Evolutionary conservation across 352 stramenopile species (phyloP).

Genomic region (Phytophthora hibernalis): DNA sequence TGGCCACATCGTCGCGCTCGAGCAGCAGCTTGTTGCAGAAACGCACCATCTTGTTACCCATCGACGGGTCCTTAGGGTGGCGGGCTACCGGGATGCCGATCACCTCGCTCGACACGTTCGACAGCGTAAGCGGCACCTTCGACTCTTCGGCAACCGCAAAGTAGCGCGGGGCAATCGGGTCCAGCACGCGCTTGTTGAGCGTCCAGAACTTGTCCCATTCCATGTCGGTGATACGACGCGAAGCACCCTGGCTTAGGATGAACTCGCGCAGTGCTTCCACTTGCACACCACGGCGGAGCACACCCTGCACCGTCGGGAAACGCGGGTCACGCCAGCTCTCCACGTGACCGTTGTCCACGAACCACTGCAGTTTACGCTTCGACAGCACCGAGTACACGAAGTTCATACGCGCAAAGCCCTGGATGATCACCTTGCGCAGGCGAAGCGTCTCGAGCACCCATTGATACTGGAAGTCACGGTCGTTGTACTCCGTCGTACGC

Average conservation of each 20-base stretch:
- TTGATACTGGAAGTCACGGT: constrained; percentile 98
- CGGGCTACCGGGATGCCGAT: constrained; percentile 70
- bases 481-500: constrained; percentile 99
- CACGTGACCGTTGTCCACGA: constrained; percentile 97
- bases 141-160: constrained; percentile 95
- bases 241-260: constrained; percentile 97
- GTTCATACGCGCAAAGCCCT: constrained; percentile 99
- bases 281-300: constrained; percentile 96
- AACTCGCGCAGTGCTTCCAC: constrained; percentile 96
- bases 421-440: constrained; percentile 86
- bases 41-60: constrained; percentile 89
- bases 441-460: constrained; percentile 93
- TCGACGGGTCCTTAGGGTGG: constrained; percentile 83
- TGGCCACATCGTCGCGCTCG: constrained; percentile 95
- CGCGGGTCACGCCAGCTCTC: constrained; percentile 98
- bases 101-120: constrained; percentile 68
- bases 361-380: constrained; percentile 99
- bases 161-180: constrained; percentile 95
- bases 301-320: constrained; percentile 98
- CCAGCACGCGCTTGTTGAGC: constrained; percentile 99
- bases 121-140: constrained; percentile 90
- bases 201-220: constrained; percentile 99
- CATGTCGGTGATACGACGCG: constrained; percentile 97
- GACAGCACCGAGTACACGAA: constrained; percentile 99
- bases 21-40: constrained; percentile 93